These are phyloP conservation scores for Solanum hybrid DNA, from an alignment of 305 asterid genomes.

Conservation along the genomic window DNA sequence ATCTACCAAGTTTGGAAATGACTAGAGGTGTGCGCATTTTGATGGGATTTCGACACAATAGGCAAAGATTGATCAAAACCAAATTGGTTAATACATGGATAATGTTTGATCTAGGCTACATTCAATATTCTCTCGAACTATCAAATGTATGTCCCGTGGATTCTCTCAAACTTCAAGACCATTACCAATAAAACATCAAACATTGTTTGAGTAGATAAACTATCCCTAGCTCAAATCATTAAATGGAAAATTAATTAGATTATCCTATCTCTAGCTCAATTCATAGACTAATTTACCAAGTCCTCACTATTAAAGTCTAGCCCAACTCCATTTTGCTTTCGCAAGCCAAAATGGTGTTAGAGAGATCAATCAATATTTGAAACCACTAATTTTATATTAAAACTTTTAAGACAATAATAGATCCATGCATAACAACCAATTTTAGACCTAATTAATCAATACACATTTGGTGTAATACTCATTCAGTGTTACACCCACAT, in stretches of 20 bases:
- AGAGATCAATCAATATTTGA: neutral
- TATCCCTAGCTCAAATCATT: neutral
- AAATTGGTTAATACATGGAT: neutral
- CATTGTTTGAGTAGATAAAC: neutral
- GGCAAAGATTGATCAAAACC: neutral
- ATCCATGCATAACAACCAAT: neutral
- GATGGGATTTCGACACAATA: neutral
- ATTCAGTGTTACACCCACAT: neutral
- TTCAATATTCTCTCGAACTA: neutral
- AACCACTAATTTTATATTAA: neutral
- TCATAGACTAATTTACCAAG: neutral
- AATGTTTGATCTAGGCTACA: neutral
- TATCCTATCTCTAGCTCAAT: no score
- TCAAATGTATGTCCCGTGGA: neutral
- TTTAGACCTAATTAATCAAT: neutral
- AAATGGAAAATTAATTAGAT: neutral
- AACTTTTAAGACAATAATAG: neutral
- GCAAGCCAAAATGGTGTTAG: neutral
- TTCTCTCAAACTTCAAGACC: neutral
- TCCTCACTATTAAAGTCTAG: neutral
- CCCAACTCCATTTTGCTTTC: neutral
- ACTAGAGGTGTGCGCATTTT: neutral
- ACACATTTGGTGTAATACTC: neutral
- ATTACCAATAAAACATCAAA: neutral
- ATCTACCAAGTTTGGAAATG: neutral